phyloP scores from a whole-genome alignment of 176 grass and related monocot species.

The Echinochloa phyllopogon region DNA sequence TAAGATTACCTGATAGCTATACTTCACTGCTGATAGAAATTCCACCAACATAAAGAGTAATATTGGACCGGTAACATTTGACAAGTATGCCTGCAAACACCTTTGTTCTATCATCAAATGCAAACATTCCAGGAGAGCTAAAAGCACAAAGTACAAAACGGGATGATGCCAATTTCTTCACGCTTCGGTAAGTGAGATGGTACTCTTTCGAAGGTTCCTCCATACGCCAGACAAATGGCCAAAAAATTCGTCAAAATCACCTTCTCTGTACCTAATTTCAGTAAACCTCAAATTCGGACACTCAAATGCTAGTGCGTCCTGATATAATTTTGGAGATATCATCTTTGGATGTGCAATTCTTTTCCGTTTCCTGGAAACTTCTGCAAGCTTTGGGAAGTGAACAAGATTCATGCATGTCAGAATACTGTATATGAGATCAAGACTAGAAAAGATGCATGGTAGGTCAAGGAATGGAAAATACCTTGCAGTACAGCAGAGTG shows the following conservation, averaged over 20 bases:
- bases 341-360: background rate
- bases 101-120: no score
- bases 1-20: no score
- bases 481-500: conserved; percentile 26
- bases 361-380: background rate
- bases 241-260: background rate
- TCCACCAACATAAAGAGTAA: no score
- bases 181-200: conserved; percentile 6
- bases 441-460: background rate
- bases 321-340: background rate
- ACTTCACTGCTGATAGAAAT: no score
- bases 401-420: background rate
- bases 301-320: background rate
- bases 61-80: background rate
- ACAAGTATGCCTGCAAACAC: background rate
- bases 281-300: conserved; percentile 34
- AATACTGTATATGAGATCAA: background rate
- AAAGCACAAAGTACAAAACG: background rate
- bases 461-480: conserved; percentile 3
- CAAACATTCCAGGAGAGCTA: background rate
- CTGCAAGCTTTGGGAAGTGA: conserved; percentile 18
- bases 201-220: conserved; percentile 31
- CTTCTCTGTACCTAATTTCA: conserved; percentile 27
- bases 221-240: conserved; percentile 14
- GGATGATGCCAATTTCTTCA: background rate